phyloP scores from a whole-genome alignment of 257 asterid species.

The Ophiorrhiza pumila region DNA sequence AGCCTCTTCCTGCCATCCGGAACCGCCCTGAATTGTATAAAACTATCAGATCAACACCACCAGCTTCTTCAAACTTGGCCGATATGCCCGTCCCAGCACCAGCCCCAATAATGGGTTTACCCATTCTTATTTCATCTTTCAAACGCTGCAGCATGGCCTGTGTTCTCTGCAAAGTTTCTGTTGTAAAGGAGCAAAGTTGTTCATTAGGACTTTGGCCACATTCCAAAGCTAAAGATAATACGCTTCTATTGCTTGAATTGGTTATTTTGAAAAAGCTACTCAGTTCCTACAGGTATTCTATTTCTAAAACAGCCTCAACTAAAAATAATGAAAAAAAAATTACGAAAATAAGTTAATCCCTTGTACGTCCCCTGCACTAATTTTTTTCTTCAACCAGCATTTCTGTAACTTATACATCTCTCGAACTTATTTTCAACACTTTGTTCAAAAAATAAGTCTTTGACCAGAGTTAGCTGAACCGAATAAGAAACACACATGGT shows the following conservation, averaged over 20 bases:
- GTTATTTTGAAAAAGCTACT: background rate
- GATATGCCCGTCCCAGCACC: constrained; percentile 99
- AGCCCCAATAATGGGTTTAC: constrained; percentile 88
- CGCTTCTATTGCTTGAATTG: background rate
- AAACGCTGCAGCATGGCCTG: constrained; percentile 50
- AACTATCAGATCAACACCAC: constrained; percentile 92
- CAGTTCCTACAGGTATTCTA: background rate
- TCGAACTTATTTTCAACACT: background rate
- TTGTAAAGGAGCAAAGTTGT: constrained; percentile 14
- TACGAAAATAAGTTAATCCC: background rate
- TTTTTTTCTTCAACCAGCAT: background rate
- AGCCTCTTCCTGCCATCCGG: constrained; percentile 99
- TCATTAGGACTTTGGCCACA: constrained; percentile 4
- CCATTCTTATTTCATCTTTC: constrained; percentile 62
- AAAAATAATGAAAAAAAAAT: background rate
- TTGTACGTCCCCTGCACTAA: background rate
- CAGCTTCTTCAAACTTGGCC: constrained; percentile 97
- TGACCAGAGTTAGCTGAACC: background rate
- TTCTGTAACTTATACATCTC: background rate
- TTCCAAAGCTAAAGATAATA: constrained; percentile 1
- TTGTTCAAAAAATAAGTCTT: background rate
- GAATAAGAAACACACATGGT: too few species aligned
- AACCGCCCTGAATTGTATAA: constrained; percentile 92
- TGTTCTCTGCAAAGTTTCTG: constrained; percentile 80
- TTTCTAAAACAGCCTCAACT: background rate